A percentile compares a stretch with the other conserved stretches of the same genome.
phyloP scores from a whole-genome alignment of 352 stramenopile genomes.

The Globisporangium camurandrum region DNA sequence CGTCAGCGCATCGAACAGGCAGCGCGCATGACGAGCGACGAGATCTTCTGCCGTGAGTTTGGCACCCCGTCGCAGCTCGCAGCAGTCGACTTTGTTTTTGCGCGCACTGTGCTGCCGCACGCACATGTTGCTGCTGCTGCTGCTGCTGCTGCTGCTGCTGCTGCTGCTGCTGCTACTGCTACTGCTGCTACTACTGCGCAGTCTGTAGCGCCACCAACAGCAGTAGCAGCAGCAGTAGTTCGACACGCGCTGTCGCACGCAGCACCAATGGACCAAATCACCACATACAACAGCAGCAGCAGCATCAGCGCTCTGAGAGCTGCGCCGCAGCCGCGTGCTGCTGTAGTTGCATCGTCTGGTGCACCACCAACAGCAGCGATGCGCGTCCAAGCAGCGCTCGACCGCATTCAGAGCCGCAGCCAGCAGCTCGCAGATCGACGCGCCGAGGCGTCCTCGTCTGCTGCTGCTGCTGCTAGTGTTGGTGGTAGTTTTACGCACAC shows the following conservation, averaged over 20 bases:
- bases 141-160: too few species aligned
- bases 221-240: conserved; percentile 2
- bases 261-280: not conserved
- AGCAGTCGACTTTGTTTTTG: conserved; percentile 32
- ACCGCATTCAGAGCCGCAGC: not conserved
- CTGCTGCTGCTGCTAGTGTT: not conserved
- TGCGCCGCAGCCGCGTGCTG: too few species aligned
- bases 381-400: not conserved
- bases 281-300: conserved; percentile 7
- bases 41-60: conserved; percentile 68
- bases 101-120: conserved; percentile 12
- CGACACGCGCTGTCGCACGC: not conserved
- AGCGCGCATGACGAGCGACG: conserved; percentile 30
- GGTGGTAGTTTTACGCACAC: not conserved
- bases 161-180: too few species aligned
- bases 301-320: conserved; percentile 4
- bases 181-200: too few species aligned
- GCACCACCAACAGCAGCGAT: not conserved
- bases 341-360: too few species aligned
- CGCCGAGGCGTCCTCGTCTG: not conserved
- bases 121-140: too few species aligned
- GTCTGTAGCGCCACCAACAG: conserved; percentile 3
- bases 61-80: conserved; percentile 40
- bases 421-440: not conserved
- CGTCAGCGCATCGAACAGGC: conserved; percentile 42